Evolutionary conservation across 257 asterid species (phyloP).

Genomic region (Marsdenia floribunda): DNA sequence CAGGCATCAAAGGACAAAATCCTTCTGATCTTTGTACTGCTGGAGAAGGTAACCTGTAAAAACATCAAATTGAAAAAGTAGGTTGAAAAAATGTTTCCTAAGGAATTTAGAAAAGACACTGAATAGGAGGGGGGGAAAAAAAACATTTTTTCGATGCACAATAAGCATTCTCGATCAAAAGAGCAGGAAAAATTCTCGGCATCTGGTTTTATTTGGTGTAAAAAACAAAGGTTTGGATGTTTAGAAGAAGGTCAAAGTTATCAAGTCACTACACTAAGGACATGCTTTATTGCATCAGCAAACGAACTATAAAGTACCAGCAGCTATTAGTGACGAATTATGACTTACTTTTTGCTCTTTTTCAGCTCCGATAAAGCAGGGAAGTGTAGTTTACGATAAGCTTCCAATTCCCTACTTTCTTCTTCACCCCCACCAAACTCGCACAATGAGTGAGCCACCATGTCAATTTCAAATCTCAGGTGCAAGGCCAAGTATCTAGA

Average conservation of each 20-base stretch:
- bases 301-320: background rate
- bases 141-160: no score
- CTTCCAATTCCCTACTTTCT: slow-evolving; percentile 67
- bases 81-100: background rate
- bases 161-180: background rate
- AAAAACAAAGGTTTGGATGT: background rate
- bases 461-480: slow-evolving; percentile 95
- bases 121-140: no score
- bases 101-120: background rate
- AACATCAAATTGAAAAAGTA: slow-evolving; percentile 9
- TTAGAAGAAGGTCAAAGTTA: no score
- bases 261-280: background rate
- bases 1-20: slow-evolving; percentile 96
- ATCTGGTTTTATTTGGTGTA: background rate
- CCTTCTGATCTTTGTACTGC: slow-evolving; percentile 68
- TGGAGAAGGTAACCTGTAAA: slow-evolving; percentile 75
- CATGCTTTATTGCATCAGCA: background rate
- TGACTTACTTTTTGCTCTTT: slow-evolving; percentile 52
- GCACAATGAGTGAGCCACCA: slow-evolving; percentile 98
- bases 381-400: slow-evolving; percentile 73
- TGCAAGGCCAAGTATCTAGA: slow-evolving; percentile 83
- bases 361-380: slow-evolving; percentile 71
- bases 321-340: background rate
- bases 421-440: slow-evolving; percentile 90
- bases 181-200: background rate